Evolutionary conservation across 2,329 filamentous ascomycete genomes (phyloP).

Genomic region (Trichophyton verrucosum): DNA sequence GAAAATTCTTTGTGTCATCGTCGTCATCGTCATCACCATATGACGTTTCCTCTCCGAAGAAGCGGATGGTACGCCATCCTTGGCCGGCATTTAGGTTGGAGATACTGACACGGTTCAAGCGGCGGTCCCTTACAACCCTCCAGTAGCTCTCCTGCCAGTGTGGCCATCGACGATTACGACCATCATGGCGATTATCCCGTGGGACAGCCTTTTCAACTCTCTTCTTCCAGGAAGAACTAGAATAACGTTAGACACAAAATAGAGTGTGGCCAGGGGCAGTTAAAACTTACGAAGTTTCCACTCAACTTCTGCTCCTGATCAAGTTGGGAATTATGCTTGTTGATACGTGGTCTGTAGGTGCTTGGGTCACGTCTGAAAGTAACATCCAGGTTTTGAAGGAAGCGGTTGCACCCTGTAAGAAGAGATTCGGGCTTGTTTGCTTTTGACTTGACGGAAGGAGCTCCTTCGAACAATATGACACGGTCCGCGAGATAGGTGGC

Average conservation of each 20-base stretch:
- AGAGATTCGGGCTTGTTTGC: conserved; percentile 87
- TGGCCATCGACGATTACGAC: conserved; percentile 27
- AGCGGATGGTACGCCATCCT: background rate
- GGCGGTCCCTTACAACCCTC: conserved; percentile 18
- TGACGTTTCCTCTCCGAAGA: background rate
- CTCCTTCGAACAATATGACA: conserved; percentile 94
- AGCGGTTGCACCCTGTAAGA: conserved; percentile 88
- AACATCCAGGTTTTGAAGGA: conserved; percentile 92
- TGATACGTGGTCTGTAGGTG: conserved; percentile 94
- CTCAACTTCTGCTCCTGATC: conserved; percentile 92
- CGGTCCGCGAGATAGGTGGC: conserved; percentile 71
- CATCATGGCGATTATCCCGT: conserved; percentile 28
- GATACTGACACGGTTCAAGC: background rate
- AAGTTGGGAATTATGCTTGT: conserved; percentile 89
- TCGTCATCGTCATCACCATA: background rate
- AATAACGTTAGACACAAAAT: conserved; percentile 5
- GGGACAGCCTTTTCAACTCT: conserved; percentile 52
- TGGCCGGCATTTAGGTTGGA: background rate
- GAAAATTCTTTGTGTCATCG: background rate
- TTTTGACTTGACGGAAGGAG: conserved; percentile 76
- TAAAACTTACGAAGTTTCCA: conserved; percentile 70
- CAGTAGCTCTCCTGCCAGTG: conserved; percentile 19
- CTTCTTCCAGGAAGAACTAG: conserved; percentile 91
- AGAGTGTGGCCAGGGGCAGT: background rate
- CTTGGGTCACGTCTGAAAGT: conserved; percentile 97